Evolutionary conservation across 2,329 filamentous ascomycete genomes (phyloP), one percentile per base, ranked within the genome.

Genomic region (Simplicillium aogashimaense): DNA sequence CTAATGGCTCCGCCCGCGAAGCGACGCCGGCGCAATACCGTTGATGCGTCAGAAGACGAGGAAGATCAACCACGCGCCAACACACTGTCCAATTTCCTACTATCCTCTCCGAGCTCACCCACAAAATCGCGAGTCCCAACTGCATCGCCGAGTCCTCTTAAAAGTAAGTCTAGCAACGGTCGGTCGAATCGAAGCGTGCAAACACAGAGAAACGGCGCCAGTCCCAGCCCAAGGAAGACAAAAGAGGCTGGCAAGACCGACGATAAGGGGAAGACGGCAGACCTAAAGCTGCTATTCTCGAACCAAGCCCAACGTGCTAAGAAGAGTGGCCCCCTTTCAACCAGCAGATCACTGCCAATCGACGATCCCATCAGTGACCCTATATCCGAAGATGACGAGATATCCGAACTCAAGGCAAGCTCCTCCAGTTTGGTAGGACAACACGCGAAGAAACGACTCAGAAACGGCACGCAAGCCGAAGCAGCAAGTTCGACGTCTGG

Each of bases 311-410:
- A 78, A 46, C 67, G 65, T 31, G 64, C 64, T 15, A 54, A 63
- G 29, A 59, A 56, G 39, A 49, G 56, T 2, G 52, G 57, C n/a
- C 51, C 52, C 3, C 46, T 48, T 8, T 54, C 51, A 35, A 56
- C 58, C 13, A 52, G 50, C 36, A 53, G 50, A 35, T 46, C 47
- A 29, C 42, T 53, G 15, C 50, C 56, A 9, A 48, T 66, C 28
- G 69, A 75, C 44, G 71, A 76, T 45, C 68, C 74, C 30, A 59
- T 66, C 38, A 71, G 67, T 59, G 70, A 76, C 47, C 67, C 69
- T 2, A 78, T 81, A 50, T 80, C 76, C 28, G 76, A 77, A 38
- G 73, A 78, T 39, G 75, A 78, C 49, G 70, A 75, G 25, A 66
- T 78, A 29, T 64, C 64, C 5, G 68, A 72, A 28, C 59, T 66